A percentile compares a stretch with the other conserved stretches of the same genome.
These are phyloP conservation scores for Calophaca sinica DNA, from an alignment of 306 rosid species.

Conservation along the genomic window DNA sequence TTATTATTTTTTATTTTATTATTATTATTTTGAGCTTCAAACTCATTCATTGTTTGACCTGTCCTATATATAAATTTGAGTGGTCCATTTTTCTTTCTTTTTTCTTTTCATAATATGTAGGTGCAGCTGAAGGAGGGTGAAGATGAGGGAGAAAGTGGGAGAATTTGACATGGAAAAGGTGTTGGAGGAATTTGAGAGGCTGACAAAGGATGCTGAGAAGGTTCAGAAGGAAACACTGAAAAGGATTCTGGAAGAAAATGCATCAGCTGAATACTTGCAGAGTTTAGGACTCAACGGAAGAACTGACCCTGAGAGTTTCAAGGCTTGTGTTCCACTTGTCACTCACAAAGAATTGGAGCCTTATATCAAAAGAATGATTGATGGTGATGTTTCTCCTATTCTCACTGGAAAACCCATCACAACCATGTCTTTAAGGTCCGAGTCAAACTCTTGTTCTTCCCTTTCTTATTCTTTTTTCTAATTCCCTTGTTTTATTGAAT, in stretches of 20 bases:
- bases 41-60: neutral
- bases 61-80: too few species aligned
- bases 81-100: too few species aligned
- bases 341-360: slow-evolving; percentile 77
- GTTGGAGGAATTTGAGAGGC: slow-evolving; percentile 76
- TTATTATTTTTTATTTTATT: too few species aligned
- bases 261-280: slow-evolving; percentile 78
- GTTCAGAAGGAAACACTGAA: slow-evolving; percentile 74
- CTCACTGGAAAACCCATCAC: slow-evolving; percentile 89
- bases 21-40: neutral
- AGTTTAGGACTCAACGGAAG: slow-evolving; percentile 72
- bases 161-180: slow-evolving; percentile 67
- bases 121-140: slow-evolving; percentile 44
- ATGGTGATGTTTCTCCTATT: slow-evolving; percentile 70
- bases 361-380: slow-evolving; percentile 70
- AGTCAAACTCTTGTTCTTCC: neutral
- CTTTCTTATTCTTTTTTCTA: neutral
- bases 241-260: slow-evolving; percentile 79
- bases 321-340: slow-evolving; percentile 76
- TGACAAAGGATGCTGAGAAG: slow-evolving; percentile 74
- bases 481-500: neutral
- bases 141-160: slow-evolving; percentile 77
- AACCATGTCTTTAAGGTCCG: slow-evolving; percentile 77
- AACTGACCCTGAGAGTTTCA: slow-evolving; percentile 84
- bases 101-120: neutral